Conservation (phyloP, 805 yeast species). For the Wickerhamiella slavikovae region DNA sequence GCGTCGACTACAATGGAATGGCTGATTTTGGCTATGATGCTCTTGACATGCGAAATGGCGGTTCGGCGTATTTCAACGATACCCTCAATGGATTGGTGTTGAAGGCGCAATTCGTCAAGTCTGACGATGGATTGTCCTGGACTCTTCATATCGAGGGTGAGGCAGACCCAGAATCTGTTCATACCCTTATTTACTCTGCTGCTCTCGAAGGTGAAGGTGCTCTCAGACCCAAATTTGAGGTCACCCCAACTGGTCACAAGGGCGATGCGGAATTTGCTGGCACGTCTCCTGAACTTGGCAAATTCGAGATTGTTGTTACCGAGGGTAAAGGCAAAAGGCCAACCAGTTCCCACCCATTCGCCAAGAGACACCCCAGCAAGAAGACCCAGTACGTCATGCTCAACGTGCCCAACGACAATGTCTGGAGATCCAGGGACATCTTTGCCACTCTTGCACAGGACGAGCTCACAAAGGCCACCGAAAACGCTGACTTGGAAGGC, state of each 20-base stretch:
- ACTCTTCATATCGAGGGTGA: constrained; percentile 48
- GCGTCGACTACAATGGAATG: constrained; percentile 53
- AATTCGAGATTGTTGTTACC: constrained; percentile 37
- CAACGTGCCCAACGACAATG: constrained; percentile 45
- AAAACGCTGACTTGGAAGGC: constrained; percentile 15
- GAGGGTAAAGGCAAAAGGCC: constrained; percentile 28
- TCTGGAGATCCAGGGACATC: constrained; percentile 65
- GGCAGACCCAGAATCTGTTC: constrained; percentile 26
- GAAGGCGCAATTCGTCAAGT: constrained; percentile 57
- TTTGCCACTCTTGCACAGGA: constrained; percentile 52
- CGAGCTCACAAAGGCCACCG: constrained; percentile 29
- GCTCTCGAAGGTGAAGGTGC: constrained; percentile 45
- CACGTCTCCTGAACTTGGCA: constrained; percentile 40
- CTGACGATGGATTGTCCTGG: constrained; percentile 55
- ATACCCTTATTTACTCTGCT: constrained; percentile 57
- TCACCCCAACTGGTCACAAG: constrained; percentile 12
- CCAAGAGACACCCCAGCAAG: constrained; percentile 12
- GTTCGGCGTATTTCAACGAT: constrained; percentile 57
- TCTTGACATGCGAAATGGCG: constrained; percentile 79
- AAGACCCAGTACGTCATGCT: constrained; percentile 47
- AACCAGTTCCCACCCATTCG: constrained; percentile 30
- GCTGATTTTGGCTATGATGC: constrained; percentile 65
- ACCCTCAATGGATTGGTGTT: constrained; percentile 38
- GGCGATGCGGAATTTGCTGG: constrained; percentile 29
- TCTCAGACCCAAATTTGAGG: constrained; percentile 14